Base-by-base conservation (phyloP, 805 yeast species). In the Pichia sporocuriosa region DNA sequence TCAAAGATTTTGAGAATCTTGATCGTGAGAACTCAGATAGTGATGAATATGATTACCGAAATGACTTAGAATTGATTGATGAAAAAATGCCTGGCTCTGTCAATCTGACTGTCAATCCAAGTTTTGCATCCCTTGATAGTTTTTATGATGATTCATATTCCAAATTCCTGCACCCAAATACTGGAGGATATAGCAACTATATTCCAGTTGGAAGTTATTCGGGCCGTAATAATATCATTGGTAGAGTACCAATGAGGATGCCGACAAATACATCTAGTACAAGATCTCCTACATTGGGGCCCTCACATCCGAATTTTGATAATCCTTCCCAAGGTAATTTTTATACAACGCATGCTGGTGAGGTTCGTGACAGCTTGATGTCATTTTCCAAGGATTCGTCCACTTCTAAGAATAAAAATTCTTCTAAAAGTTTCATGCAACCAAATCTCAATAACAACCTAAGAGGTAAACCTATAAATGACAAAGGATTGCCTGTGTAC, bases 91-190 rank as follows among this genome's bases (percentile, higher is more conserved):
- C 27, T 11, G 42, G 46, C 20, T 40, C 47, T 10, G 49, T 39
- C 2, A 37, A 48, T 10, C 23, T 41, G 17, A 32, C 47, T 2
- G 48, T 80, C 13, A 80, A 77, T 46, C 84, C 84, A 32, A 81
- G 88, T 47, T 82, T 81, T 66, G 90, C 90, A 1, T 82, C 89
- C 0, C 63, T 84, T 54, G 88, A 81, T 53, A 78, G 88, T 56
- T 71, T 75, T 45, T 79, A 80, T 54, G 67, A 56, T 35, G 58
- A 54, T 32, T 46, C 53, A 3, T 45, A 47, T 20, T 36, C 44
- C 6, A 45, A 38, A n/a, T 48, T 45, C 25, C 29, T 48, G 32
- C 31, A 32, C 11, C 40, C 40, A 1, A 19, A 43, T 10, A 19
- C 26, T 6, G 11, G 25, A 15, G 17, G 16, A 15, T 27, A 20